phyloP scores from a whole-genome alignment of 495 filamentous ascomycete genomes.

The Penicillium chermesinum region DNA sequence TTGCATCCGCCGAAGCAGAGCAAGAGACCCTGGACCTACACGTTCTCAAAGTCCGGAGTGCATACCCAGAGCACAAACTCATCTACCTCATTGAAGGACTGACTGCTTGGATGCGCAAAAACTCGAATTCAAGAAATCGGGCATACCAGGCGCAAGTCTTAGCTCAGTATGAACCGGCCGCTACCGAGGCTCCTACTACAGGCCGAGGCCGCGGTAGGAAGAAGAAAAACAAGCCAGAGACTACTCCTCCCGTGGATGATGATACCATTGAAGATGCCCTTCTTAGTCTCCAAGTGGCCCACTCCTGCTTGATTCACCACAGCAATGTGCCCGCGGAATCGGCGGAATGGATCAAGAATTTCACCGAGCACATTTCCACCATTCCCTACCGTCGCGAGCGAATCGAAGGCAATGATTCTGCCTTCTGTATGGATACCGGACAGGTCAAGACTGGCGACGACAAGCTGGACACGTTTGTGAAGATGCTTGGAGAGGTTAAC shows the following conservation, averaged over 20 bases:
- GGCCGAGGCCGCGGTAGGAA: conserved; percentile 24
- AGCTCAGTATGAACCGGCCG: conserved; percentile 39
- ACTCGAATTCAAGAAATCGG: conserved; percentile 60
- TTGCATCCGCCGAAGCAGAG: conserved; percentile 29
- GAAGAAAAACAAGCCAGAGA: conserved; percentile 39
- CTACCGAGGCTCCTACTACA: conserved; percentile 17
- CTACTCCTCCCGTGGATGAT: conserved; percentile 56
- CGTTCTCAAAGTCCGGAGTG: conserved; percentile 49
- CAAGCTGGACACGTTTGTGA: conserved; percentile 62
- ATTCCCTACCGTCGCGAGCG: conserved; percentile 60
- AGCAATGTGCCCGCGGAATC: conserved; percentile 58
- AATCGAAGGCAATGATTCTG: conserved; percentile 47
- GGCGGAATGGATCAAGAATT: conserved; percentile 70
- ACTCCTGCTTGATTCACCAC: conserved; percentile 68
- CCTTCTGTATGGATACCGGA: conserved; percentile 79
- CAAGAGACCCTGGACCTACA: conserved; percentile 55
- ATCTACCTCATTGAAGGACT: conserved; percentile 81
- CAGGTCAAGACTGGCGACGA: conserved; percentile 72
- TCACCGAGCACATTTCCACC: conserved; percentile 76
- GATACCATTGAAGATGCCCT: conserved; percentile 70
- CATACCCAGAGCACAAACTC: conserved; percentile 47
- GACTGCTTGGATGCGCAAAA: conserved; percentile 61
- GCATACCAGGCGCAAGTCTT: conserved; percentile 63
- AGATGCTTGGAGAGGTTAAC: conserved; percentile 74
- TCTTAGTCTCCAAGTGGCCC: conserved; percentile 63